Evolutionary conservation across 371 early-diverging fungal genomes (phyloP).

Genomic region (Synchytrium microbalum): DNA sequence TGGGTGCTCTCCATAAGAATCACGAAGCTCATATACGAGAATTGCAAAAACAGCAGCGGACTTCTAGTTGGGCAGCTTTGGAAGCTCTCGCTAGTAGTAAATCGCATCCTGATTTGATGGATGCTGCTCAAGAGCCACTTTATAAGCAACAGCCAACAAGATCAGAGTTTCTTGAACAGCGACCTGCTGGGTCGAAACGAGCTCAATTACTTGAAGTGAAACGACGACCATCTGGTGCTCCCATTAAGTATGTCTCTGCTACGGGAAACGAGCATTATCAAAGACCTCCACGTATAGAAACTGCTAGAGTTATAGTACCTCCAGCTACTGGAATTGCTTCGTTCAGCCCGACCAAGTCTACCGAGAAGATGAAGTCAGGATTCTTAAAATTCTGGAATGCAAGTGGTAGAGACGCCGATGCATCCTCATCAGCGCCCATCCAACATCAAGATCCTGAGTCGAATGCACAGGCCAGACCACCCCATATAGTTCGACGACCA

Average conservation of each 20-base stretch:
- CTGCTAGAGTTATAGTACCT: neutral
- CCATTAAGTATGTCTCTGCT: neutral
- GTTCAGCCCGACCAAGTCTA: neutral
- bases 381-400: neutral
- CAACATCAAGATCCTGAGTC: too few species aligned
- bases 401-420: too few species aligned
- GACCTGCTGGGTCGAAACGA: neutral
- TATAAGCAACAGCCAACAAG: neutral
- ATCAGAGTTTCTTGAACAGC: neutral
- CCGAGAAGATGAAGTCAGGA: neutral
- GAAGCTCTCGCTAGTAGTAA: neutral
- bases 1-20: neutral
- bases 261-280: neutral
- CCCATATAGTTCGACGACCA: neutral
- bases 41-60: neutral
- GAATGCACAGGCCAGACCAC: too few species aligned
- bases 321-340: too few species aligned
- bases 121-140: neutral
- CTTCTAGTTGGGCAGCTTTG: neutral
- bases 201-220: neutral
- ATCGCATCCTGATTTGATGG: neutral
- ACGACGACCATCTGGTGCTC: neutral
- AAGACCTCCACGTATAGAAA: neutral
- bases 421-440: too few species aligned
- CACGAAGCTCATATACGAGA: neutral